Evolutionary conservation across 495 filamentous ascomycete species (phyloP), one percentile per base, ranked within the genome.

Genomic region (Neurospora sp.): DNA sequence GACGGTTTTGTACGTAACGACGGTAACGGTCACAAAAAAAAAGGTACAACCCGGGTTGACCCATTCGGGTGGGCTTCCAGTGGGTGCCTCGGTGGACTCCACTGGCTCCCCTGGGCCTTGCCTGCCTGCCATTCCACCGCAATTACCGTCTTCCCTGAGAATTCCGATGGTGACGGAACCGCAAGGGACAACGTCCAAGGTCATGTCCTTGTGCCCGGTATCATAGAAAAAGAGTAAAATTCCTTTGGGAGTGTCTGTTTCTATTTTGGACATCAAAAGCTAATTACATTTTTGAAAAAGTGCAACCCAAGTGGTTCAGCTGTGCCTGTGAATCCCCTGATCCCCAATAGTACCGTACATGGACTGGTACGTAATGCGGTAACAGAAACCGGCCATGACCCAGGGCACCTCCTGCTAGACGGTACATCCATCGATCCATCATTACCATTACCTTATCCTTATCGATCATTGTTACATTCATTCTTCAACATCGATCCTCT

Each of bases 131-230:
- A 66, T 66, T 35, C 53, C 53, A 66, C 53, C 53, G 53, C 53
- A 66, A 66, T 66, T 66, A 27, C 53, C 27, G 53, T 48, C 73
- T 75, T 68, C 72, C 76, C 78, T 78, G 78, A 74, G 73, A 78
- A 70, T 76, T 74, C 75, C 75, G 76, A 78, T 74, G 75, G 69
- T 61, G 73, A 74, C 68, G 72, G 75, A 53, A 74, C 44, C 71
- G 73, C 72, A 41, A 61, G 53, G 53, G 22, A 35, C 53, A 27
- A 27, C 22, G 0, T 59, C 53, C 20, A 53, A 59, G 20, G 48
- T 22, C 48, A 59, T 53, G 46, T 22, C 46, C 46, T 53, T 5
- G 46, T 53, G 0, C 1, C 46, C 5, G 46, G 20, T 53, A 53
- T 53, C 46, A 6, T 12, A 27, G 8, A 27, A 59, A 53, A 14